These are phyloP conservation scores for Plasmodium falciparum DNA, from an alignment of 169 alveolate species.

Conservation along the genomic window DNA sequence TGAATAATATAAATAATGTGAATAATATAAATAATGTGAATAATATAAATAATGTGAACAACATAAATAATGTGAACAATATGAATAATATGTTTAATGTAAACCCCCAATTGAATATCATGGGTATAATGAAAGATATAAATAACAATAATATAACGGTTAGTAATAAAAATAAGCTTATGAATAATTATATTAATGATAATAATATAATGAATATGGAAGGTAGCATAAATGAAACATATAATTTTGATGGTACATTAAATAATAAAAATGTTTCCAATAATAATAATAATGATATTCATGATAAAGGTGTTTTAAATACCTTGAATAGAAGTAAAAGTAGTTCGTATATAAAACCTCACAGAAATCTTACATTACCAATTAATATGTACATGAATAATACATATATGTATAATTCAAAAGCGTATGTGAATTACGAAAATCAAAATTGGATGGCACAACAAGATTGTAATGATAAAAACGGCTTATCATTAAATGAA, in stretches of 20 bases:
- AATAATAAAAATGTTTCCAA: not conserved
- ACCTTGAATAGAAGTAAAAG: not conserved
- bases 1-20: not conserved
- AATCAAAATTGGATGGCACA: not conserved
- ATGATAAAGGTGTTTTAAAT: not conserved
- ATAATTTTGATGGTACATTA: not conserved
- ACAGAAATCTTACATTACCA: not conserved
- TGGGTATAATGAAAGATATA: not conserved
- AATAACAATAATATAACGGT: not conserved
- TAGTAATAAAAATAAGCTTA: not conserved
- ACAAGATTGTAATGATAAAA: not conserved
- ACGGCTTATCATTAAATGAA: too few species aligned
- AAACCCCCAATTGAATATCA: too few species aligned
- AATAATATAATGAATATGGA: slow-evolving; percentile 5
- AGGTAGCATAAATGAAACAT: not conserved
- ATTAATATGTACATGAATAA: not conserved
- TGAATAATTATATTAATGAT: slow-evolving; percentile 1
- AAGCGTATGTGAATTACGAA: not conserved
- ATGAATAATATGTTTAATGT: not conserved
- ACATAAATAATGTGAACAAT: not conserved
- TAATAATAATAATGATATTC: slow-evolving; percentile 3
- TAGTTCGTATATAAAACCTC: not conserved
- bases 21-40: not conserved
- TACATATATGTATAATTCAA: not conserved
- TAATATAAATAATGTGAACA: not conserved